phyloP scores from a whole-genome alignment of 2,329 filamentous ascomycete genomes.

The Sclerotinia nivalis region DNA sequence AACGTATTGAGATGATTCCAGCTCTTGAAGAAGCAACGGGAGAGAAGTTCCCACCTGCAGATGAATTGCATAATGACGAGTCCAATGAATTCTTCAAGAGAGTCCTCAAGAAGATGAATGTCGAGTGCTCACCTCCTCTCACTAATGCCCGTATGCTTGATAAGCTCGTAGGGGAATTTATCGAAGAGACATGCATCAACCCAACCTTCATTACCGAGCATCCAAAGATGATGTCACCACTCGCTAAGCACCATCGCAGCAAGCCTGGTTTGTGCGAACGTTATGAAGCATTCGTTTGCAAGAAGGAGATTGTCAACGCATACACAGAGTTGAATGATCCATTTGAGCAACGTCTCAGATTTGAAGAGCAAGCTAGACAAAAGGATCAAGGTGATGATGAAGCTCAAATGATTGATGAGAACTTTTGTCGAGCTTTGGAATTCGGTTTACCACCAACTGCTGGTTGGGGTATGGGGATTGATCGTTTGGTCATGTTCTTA shows the following conservation, averaged over 20 bases:
- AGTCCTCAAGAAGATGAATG: conserved; percentile 83
- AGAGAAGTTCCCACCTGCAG: conserved; percentile 89
- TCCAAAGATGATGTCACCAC: conserved; percentile 85
- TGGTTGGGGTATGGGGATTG: conserved; percentile 95
- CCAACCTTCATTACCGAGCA: conserved; percentile 91
- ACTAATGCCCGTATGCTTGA: conserved; percentile 97
- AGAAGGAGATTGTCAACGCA: conserved; percentile 95
- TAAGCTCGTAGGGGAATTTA: conserved; percentile 89
- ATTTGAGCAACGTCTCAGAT: conserved; percentile 87
- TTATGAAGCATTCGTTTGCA: conserved; percentile 96
- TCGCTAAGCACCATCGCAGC: conserved; percentile 90
- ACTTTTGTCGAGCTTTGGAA: conserved; percentile 87
- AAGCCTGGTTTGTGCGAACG: conserved; percentile 87
- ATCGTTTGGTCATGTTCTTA: conserved; percentile 92
- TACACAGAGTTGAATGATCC: conserved; percentile 97
- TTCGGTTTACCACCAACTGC: conserved; percentile 91
- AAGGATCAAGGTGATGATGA: conserved; percentile 97
- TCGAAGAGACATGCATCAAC: conserved; percentile 91
- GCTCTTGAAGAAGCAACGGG: conserved; percentile 85
- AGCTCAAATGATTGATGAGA: conserved; percentile 94
- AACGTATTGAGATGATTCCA: conserved; percentile 92
- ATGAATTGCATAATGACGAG: conserved; percentile 84
- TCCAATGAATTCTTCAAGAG: conserved; percentile 84
- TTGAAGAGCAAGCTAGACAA: conserved; percentile 93
- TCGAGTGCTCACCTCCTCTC: conserved; percentile 85